Percentiles rank a stretch among this genome's conserved stretches.
phyloP scores from a whole-genome alignment of 495 filamentous ascomycete species.

The Penicillium maclennaniae region DNA sequence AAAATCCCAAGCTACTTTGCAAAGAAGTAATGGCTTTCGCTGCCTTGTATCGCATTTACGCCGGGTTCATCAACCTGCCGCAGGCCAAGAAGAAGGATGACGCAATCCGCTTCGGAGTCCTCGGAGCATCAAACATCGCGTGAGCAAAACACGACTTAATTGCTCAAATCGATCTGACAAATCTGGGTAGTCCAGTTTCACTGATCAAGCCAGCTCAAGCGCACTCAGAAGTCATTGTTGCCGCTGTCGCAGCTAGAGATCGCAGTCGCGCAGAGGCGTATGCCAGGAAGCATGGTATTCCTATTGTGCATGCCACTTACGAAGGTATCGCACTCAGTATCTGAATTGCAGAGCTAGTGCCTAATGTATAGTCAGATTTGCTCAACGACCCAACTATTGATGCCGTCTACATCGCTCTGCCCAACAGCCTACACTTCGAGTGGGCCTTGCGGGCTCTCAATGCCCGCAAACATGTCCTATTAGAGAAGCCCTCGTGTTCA shows the following conservation, averaged over 20 bases:
- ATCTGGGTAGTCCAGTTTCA: conserved; percentile 39
- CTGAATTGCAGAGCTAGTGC: neutral
- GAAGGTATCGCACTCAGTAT: conserved; percentile 28
- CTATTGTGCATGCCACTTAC: conserved; percentile 46
- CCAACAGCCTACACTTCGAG: conserved; percentile 45
- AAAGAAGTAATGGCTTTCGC: neutral
- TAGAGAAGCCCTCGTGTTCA: conserved; percentile 46
- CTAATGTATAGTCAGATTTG: conserved; percentile 22
- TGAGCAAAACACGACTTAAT: neutral
- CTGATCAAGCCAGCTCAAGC: conserved; percentile 54
- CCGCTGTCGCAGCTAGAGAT: conserved; percentile 57
- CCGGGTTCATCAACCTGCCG: conserved; percentile 7
- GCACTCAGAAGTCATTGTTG: conserved; percentile 57
- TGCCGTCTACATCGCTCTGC: conserved; percentile 49
- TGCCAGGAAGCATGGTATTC: conserved; percentile 56
- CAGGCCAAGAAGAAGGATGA: conserved; percentile 18
- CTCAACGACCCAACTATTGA: conserved; percentile 38
- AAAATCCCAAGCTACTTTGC: neutral
- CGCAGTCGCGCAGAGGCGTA: conserved; percentile 46
- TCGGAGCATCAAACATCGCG: conserved; percentile 33
- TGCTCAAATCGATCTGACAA: neutral
- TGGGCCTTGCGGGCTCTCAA: conserved; percentile 37
- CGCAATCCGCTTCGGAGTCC: conserved; percentile 29
- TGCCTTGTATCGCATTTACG: neutral
- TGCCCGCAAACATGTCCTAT: conserved; percentile 46